These are phyloP conservation scores for Fusarium tjaetaba DNA, from an alignment of 2,329 filamentous ascomycete species.

Conservation along the genomic window DNA sequence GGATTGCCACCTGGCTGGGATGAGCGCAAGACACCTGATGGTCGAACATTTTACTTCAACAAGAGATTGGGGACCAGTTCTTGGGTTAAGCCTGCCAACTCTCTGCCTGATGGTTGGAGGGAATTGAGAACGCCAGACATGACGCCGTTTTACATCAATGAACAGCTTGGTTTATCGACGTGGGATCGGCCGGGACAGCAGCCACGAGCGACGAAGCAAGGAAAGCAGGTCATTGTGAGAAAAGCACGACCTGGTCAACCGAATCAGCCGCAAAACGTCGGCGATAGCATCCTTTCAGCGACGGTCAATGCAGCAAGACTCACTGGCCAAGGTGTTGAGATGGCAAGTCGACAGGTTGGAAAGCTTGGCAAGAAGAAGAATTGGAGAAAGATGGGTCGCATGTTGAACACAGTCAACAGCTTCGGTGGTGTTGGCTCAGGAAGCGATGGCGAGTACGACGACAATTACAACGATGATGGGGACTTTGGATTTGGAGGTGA, in stretches of 20 bases:
- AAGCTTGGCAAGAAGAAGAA: constrained; percentile 44
- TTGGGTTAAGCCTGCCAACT: constrained; percentile 39
- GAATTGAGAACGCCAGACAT: constrained; percentile 42
- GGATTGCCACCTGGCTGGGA: constrained; percentile 40
- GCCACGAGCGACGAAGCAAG: constrained; percentile 22
- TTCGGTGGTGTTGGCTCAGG: constrained; percentile 1
- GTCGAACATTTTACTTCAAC: constrained; percentile 41
- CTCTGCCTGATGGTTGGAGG: constrained; percentile 40
- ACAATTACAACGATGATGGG: background rate
- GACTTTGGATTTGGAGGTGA: background rate
- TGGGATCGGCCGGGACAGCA: constrained; percentile 46
- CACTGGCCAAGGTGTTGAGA: constrained; percentile 31
- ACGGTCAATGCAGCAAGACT: constrained; percentile 37
- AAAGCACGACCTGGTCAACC: constrained; percentile 14
- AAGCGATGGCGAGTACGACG: constrained; percentile 17
- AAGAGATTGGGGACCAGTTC: constrained; percentile 30
- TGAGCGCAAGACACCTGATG: constrained; percentile 39
- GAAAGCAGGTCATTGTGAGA: constrained; percentile 1
- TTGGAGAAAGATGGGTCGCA: constrained; percentile 34
- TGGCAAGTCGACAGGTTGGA: constrained; percentile 37
- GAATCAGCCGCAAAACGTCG: background rate
- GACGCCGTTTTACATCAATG: constrained; percentile 42
- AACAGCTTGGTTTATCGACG: constrained; percentile 37
- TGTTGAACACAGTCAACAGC: constrained; percentile 15
- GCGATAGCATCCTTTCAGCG: constrained; percentile 22